Base-by-base conservation (phyloP, 192 early-diverging fungal genomes). In the Linnemannia exigua region DNA sequence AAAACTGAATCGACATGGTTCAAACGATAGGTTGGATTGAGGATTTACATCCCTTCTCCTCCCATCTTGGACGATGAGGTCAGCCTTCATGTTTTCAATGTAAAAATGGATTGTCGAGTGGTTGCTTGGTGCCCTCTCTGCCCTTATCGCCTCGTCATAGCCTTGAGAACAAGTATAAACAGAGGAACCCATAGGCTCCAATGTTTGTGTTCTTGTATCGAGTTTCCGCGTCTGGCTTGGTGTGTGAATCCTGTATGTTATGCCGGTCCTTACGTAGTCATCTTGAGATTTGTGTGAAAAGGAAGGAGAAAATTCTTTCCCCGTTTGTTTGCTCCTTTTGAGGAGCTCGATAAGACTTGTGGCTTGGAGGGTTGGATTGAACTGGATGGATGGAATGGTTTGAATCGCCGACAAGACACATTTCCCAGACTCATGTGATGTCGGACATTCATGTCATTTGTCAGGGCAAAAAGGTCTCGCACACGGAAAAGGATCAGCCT, bases 201-300 rank as follows among this genome's bases (percentile, higher is more conserved):
- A 17, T 63, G 48, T 75, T 70, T 69, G 36, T 81, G 41, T 44
- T 9, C 79, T 68, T 81, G 80, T 81, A 70, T 63, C 28, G 58
- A 63, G 79, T 80, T 6, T 44, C 79, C 79, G 73, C 72, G 79
- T 74, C 72, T 78, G 76, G 41, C 54, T 33, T 17, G 74, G 28
- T 71, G 28, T 54, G 37, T 38, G 41, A 69, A 5, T 79, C 82
- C 76, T 33, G 28, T 37, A 14, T 44, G 72, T 20, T 28, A 52
- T 19, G 50, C 41, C 20, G 35, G 73, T 80, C 84, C 84, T 86
- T 86, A 86, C 84, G 84, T 86, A 79, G 84, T 75, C 84, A 86
- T 86, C 84, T 86, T 86, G 84, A 86, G 84, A 86, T 76, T 77
- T 76, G 74, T 72, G 84, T 77, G 79, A 80, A 86, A 80, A 86